A percentile compares a stretch with the other conserved stretches of the same genome.
phyloP scores from a whole-genome alignment of 495 filamentous ascomycete species.

The Penicillium simplicissimum region DNA sequence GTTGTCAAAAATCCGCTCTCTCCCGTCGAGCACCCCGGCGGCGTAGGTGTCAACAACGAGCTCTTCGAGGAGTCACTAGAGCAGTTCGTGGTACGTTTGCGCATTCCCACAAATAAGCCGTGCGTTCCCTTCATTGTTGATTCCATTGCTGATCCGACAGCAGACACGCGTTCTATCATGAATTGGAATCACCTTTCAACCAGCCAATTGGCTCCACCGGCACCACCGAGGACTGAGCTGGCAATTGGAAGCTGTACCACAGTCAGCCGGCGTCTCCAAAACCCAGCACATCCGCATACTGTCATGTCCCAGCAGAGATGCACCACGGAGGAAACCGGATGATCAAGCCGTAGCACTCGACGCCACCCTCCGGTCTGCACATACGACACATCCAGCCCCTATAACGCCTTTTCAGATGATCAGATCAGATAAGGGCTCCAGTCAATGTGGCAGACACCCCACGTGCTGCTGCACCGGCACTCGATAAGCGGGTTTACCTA shows the following conservation, averaged over 20 bases:
- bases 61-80: constrained; percentile 91
- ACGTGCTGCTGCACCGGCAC: constrained; percentile 21
- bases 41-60: constrained; percentile 88
- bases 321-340: not conserved
- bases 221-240: not conserved
- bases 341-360: constrained; percentile 11
- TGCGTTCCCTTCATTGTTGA: constrained; percentile 10
- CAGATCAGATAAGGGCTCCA: constrained; percentile 6
- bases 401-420: constrained; percentile 25
- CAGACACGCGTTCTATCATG: constrained; percentile 44
- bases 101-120: not conserved
- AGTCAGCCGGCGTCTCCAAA: not conserved
- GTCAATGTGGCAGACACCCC: constrained; percentile 18
- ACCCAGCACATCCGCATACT: not conserved
- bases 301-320: not conserved
- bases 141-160: constrained; percentile 29
- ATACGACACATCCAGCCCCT: not conserved
- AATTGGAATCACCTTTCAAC: not conserved
- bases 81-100: constrained; percentile 66
- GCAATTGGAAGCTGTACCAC: not conserved
- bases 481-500: constrained; percentile 4
- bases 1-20: constrained; percentile 95
- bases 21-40: constrained; percentile 84
- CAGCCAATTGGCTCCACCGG: not conserved
- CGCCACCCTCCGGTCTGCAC: constrained; percentile 8